phyloP scores from a whole-genome alignment of 1,284 basidiomycete species.

The Cutaneotrichosporon cyanovorans region DNA sequence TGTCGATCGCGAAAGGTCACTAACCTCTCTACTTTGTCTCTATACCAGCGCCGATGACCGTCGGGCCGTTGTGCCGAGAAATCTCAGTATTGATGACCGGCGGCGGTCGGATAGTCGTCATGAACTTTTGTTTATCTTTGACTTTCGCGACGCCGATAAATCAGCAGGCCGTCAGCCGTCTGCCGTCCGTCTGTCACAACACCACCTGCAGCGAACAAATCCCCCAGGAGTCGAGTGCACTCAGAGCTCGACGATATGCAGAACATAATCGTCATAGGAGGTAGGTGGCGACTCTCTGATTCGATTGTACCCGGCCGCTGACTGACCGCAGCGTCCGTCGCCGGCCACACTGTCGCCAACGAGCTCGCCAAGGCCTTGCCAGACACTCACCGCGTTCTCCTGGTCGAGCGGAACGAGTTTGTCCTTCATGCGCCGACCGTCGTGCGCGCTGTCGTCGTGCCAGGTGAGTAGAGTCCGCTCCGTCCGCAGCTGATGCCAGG shows the following conservation, averaged over 20 bases:
- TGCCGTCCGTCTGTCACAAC: no score
- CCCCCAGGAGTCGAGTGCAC: no score
- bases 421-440: conserved; percentile 43
- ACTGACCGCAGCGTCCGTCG: conserved; percentile 28
- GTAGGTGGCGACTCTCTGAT: conserved; percentile 17
- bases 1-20: no score
- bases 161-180: no score
- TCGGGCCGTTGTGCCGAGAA: no score
- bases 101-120: no score
- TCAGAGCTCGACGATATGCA: conserved; percentile 9
- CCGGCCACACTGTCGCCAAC: conserved; percentile 40
- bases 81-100: no score
- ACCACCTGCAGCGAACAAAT: no score
- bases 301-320: not conserved
- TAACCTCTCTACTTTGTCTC: no score
- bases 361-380: conserved; percentile 40
- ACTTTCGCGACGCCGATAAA: no score
- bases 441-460: conserved; percentile 45
- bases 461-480: conserved; percentile 9
- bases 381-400: conserved; percentile 42
- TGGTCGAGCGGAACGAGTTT: conserved; percentile 46
- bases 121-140: no score
- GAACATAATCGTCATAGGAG: conserved; percentile 39
- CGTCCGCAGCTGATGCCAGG: conserved; percentile 14
- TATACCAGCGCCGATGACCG: no score